Base-by-base conservation (phyloP, 345 rosid genomes). In the Trapa bicornis region DNA sequence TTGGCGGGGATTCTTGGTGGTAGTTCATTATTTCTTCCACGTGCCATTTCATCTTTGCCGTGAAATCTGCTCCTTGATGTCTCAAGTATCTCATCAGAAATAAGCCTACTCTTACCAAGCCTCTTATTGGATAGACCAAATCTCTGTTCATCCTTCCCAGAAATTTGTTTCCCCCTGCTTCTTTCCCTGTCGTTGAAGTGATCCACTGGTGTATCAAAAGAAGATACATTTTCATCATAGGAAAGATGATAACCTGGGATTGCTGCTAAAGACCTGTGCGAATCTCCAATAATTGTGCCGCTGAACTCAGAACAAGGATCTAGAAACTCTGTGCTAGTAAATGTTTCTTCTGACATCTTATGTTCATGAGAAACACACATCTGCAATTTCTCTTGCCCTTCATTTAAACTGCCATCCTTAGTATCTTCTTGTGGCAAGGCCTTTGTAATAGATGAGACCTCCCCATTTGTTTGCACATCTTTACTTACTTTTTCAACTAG, bases 221-320 rank as follows among this genome's bases (percentile, higher is more conserved):
- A 92, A 72, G 98, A 88, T 74, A 86, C 70, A 33, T 84, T 82
- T 64, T 84, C 89, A 78, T 85, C 90, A 74, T 86, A 88, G 58
- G 89, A 87, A 74, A 75, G 86, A 47, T 64, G 67, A 29, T 41
- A 32, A 61, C 79, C 68, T 50, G 83, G 82, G 71, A 82, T 83
- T 70, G 77, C 68, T 64, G 80, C 76, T 41, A 81, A 80, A 45
- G 87, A 81, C 66, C 75, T 72, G 2, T 80, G 71, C 66, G 71
- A 54, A 54, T 54, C 42, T 68, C 76, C 75, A 48, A 74, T 71
- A 29, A 72, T 72, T 56, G 70, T 65, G 39, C 64, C 71, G 64
- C 84, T 74, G 66, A 81, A 68, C 68, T 82, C 88, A 36, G 88
- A 85, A 63, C 74, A 78, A 3, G 78, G 75, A 61, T 79, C 78